Percentiles rank a stretch among this genome's conserved stretches.
Evolutionary conservation across 31 red algal genomes (phyloP).

Genomic region (Asparagopsis taxiformis): DNA sequence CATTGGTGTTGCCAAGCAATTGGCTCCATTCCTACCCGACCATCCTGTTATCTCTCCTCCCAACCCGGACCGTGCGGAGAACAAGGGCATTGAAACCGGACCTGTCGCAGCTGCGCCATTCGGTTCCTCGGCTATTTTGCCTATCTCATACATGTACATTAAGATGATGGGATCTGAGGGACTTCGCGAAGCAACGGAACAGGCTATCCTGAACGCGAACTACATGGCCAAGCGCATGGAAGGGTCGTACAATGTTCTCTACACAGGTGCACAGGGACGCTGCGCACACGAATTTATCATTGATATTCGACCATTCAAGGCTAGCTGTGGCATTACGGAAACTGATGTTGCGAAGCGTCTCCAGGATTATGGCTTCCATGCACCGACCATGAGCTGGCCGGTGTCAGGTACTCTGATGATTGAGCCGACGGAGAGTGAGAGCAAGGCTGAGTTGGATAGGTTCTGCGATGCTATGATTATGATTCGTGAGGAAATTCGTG

Average conservation of each 20-base stretch:
- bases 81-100: constrained; percentile 50
- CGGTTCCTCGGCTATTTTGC: constrained; percentile 94
- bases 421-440: constrained; percentile 98
- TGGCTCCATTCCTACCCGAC: constrained; percentile 98
- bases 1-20: constrained; percentile 93
- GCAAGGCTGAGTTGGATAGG: constrained; percentile 94
- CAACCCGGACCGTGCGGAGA: constrained; percentile 57
- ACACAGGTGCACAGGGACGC: constrained; percentile 76
- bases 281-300: constrained; percentile 99
- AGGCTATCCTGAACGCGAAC: constrained; percentile 99
- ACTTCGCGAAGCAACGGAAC: constrained; percentile 87
- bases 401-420: constrained; percentile 99
- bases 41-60: constrained; percentile 84
- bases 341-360: constrained; percentile 97
- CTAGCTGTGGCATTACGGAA: constrained; percentile 82
- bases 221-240: constrained; percentile 93
- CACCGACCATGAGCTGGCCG: constrained; percentile 99
- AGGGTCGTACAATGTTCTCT: constrained; percentile 77
- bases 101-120: constrained; percentile 89
- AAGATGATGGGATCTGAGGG: constrained; percentile 99
- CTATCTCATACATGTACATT: constrained; percentile 99
- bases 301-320: constrained; percentile 97
- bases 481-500: constrained; percentile 97
- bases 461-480: constrained; percentile 98
- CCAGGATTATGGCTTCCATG: constrained; percentile 99